Base-by-base conservation (phyloP, 2,329 filamentous ascomycete species). In the Grosmannia serpens region DNA sequence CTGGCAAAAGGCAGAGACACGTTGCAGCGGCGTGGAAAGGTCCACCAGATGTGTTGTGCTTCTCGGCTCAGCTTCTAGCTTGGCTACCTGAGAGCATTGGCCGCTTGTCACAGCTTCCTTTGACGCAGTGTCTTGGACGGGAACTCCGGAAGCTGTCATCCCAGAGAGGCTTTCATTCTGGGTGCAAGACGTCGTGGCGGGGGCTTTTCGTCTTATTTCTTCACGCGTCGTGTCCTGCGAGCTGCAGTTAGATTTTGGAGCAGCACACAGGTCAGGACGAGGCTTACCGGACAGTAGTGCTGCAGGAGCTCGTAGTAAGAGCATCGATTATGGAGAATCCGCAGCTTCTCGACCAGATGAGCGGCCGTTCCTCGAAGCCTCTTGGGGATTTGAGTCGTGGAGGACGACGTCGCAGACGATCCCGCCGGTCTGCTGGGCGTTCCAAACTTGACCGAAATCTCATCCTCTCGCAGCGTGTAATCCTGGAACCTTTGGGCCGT, bases 1-100 rank as follows among this genome's bases (percentile, higher is more conserved):
- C 66, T 87, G 87, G 69, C 91, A 96, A 67, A 95, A 97, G 0
- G 89, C 86, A 4, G 91, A 95, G 2, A 97, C 88, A 53, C 83
- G 79, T 1, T 83, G 74, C 3, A 74, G 63, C 0, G 88, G 81
- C 20, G 84, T 89, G 1, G 91, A 86, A 64, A 88, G 73, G 24
- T 87, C 81, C 38, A 84, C 83, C 51, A 94, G 73, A 15, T 75
- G 75, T 17, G 71, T 20, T 4, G n/a, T 17, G 20, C n/a, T 35
- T 24, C 22, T 24, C 31, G 33, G 31, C n/a, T 33, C 20, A 17
- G 29, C 7, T 15, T 17, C n/a, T 15, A 20, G 10, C 15, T 56
- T 31, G 11, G 4, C 15, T 7, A 17, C 8, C 17, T 11, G 22
- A 13, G 22, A 26, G 11, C 10, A 13, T 13, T 49, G 11, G 2